A percentile compares a stretch with the other conserved stretches of the same genome.
Conservation (phyloP, 768 basidiomycete genomes). For the Termitomyces sp. region DNA sequence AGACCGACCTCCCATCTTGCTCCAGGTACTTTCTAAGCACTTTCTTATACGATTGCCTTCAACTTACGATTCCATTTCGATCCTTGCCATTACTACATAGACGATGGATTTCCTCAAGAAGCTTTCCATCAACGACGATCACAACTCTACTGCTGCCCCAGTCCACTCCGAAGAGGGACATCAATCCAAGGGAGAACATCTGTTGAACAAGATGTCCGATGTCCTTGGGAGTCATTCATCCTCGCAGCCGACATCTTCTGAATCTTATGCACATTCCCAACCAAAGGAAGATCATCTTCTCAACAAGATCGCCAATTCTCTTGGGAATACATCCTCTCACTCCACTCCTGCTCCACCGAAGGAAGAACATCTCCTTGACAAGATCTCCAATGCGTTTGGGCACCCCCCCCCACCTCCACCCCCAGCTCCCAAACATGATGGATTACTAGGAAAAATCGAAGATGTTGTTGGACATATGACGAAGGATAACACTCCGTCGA, state of each 20-base stretch:
- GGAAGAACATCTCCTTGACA: slow-evolving; percentile 7
- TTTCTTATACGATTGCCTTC: not conserved
- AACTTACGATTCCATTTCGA: not conserved
- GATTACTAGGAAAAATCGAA: slow-evolving; percentile 12
- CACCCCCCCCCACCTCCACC: slow-evolving; percentile 2
- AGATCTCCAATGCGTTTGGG: slow-evolving; percentile 7
- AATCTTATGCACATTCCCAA: not conserved
- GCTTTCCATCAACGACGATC: slow-evolving; percentile 5
- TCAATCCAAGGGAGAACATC: not conserved
- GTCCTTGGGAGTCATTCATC: slow-evolving; percentile 4
- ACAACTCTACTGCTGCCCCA: not conserved
- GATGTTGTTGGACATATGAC: slow-evolving; percentile 9
- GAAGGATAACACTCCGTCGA: slow-evolving; percentile 8
- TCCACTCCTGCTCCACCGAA: slow-evolving; percentile 1
- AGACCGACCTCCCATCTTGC: not conserved
- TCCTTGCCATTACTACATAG: not conserved
- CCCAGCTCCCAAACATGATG: slow-evolving; percentile 8
- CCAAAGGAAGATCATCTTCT: slow-evolving; percentile 1
- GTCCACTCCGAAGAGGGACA: not conserved
- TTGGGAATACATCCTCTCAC: not conserved
- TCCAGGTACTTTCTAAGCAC: too few species aligned
- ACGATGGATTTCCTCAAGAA: slow-evolving; percentile 17
- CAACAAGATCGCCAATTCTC: slow-evolving; percentile 4
- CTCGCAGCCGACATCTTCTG: too few species aligned
- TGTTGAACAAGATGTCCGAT: not conserved